Percentiles rank a stretch among this genome's conserved stretches.
Evolutionary conservation across 2,329 filamentous ascomycete genomes (phyloP).

Genomic region (Aspergillus ruber): DNA sequence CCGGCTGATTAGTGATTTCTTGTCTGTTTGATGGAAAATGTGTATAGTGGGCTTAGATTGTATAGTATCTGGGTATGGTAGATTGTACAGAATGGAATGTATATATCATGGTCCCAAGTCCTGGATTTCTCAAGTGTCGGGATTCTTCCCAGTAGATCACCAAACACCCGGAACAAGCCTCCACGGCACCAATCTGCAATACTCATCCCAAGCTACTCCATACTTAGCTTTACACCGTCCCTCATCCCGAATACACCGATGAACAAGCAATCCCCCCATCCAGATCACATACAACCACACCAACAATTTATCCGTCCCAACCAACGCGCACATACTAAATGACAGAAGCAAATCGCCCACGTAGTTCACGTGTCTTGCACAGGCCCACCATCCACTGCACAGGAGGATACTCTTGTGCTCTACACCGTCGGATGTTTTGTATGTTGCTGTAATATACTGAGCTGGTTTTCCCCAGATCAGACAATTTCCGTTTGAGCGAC

Average conservation of each 20-base stretch:
- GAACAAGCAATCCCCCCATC: slow-evolving; percentile 40
- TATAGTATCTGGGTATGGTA: not conserved
- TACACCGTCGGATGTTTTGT: too few species aligned
- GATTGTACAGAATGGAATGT: not conserved
- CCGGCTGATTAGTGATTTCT: slow-evolving; percentile 4
- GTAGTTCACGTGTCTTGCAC: too few species aligned
- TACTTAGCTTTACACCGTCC: slow-evolving; percentile 42
- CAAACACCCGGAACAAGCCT: slow-evolving; percentile 38
- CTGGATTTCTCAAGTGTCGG: too few species aligned
- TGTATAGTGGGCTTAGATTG: not conserved
- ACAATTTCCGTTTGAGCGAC: too few species aligned
- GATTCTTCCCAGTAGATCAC: not conserved
- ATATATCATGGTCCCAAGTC: not conserved
- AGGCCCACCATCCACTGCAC: too few species aligned
- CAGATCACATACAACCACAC: slow-evolving; percentile 44
- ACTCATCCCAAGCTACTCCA: slow-evolving; percentile 39
- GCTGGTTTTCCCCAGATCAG: too few species aligned
- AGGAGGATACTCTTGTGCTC: too few species aligned
- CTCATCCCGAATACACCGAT: slow-evolving; percentile 44
- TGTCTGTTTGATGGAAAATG: not conserved
- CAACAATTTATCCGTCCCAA: slow-evolving; percentile 28
- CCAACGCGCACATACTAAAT: slow-evolving; percentile 39
- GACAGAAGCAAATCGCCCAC: slow-evolving; percentile 23
- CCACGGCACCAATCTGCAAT: slow-evolving; percentile 39
- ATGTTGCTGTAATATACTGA: too few species aligned